Evolutionary conservation across 1,284 basidiomycete species (phyloP), one percentile per base, ranked within the genome.

Genomic region (Retiboletus fuscus): DNA sequence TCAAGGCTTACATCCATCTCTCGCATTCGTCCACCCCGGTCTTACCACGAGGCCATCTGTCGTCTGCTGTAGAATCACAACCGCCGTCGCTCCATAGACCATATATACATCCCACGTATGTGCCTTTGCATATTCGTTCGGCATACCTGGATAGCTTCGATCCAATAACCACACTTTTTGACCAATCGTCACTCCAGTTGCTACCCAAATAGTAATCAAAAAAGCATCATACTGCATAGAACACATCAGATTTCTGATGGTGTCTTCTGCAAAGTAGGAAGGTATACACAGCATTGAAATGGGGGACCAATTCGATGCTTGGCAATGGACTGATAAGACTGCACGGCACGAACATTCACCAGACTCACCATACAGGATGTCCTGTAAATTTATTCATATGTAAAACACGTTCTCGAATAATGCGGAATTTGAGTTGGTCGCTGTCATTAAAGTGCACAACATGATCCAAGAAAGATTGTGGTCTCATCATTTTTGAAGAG

Each of bases 21-120:
- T 15, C 34, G n/a, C 15, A 47, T 64, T 43, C 24, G 2, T 26
- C 24, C 5, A n/a, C n/a, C 13, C 1, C 20, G 26, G 4, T 49
- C 67, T 69, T 47, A 73, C 74, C 71, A 74, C 66, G 20, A 76
- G 63, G 5, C 22, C 70, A 26, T 75, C 70, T 12, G 74, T 68
- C 71, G 71, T 73, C 7, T 62, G 71, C 30, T 75, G 71, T 28
- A 75, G 53, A 22, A 66, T 5, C 20, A 60, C 22, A 18, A 58
- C 11, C 8, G 60, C 55, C 69, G 55, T 26, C 44, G 58, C 20
- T 18, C 65, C 73, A 18, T 69, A 49, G 18, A 61, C 24, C 61
- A 53, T 43, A 26, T 70, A 71, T 67, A 63, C 69, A 3, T 24
- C 39, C 28, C 66, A 34, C 34, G 34, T 39, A 8, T 39, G n/a